Conservation (phyloP, 345 rosid species). For the Populus euphratica region DNA sequence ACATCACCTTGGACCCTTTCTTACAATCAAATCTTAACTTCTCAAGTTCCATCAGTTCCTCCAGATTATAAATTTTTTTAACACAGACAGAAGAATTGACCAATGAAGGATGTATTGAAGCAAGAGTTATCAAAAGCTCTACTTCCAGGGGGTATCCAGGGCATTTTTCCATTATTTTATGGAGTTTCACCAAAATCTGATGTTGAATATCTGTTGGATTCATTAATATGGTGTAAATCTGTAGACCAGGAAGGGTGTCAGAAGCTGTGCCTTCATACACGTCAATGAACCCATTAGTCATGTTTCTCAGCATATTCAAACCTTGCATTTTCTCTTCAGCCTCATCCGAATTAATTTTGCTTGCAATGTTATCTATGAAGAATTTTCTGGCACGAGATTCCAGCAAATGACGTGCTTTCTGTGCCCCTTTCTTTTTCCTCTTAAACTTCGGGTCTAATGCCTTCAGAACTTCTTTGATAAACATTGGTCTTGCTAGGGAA, state of each 20-base stretch:
- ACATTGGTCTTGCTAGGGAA: slow-evolving; percentile 83
- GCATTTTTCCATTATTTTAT: slow-evolving; percentile 50
- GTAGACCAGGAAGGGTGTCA: slow-evolving; percentile 82
- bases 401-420: slow-evolving; percentile 62
- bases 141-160: slow-evolving; percentile 77
- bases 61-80: slow-evolving; percentile 44
- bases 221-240: slow-evolving; percentile 84
- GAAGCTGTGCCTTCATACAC: slow-evolving; percentile 66
- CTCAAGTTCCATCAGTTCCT: slow-evolving; percentile 53
- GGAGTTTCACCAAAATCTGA: slow-evolving; percentile 56
- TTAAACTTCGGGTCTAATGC: slow-evolving; percentile 60
- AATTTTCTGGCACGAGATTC: slow-evolving; percentile 79
- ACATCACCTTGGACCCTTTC: slow-evolving; percentile 88
- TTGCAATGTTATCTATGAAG: slow-evolving; percentile 73
- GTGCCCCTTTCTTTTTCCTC: slow-evolving; percentile 31
- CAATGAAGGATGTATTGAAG: slow-evolving; percentile 85
- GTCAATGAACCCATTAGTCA: slow-evolving; percentile 77
- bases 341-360: slow-evolving; percentile 60
- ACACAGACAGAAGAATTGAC: slow-evolving; percentile 66
- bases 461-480: slow-evolving; percentile 61
- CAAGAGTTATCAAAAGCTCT: slow-evolving; percentile 80
- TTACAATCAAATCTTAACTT: slow-evolving; percentile 49
- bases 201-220: slow-evolving; percentile 71
- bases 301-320: slow-evolving; percentile 66
- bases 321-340: slow-evolving; percentile 79